phyloP scores from a whole-genome alignment of 345 rosid genomes.

The Orychophragmus violaceus region DNA sequence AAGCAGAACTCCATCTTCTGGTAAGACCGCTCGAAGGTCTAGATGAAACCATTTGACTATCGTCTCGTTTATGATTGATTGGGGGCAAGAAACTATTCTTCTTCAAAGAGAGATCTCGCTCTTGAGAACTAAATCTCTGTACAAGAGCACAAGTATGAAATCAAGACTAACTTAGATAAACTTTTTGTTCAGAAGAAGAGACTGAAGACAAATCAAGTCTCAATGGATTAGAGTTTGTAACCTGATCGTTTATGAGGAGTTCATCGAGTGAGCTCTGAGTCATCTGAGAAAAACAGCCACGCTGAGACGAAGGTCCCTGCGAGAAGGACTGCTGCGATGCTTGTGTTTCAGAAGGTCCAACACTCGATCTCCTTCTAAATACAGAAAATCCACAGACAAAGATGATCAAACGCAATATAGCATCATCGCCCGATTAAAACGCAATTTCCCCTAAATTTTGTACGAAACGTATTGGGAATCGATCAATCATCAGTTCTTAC shows the following conservation, averaged over 20 bases:
- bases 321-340: conserved; percentile 81
- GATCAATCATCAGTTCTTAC: not conserved
- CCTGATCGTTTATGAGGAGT: conserved; percentile 53
- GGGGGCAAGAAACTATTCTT: conserved; percentile 50
- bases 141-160: conserved; percentile 2
- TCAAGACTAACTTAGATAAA: not conserved
- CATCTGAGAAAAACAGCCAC: conserved; percentile 67
- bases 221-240: conserved; percentile 11
- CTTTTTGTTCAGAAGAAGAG: too few species aligned
- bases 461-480: too few species aligned
- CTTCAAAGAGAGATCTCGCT: conserved; percentile 49
- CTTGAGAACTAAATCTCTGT: conserved; percentile 76
- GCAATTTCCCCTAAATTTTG: not conserved
- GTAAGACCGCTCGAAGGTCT: conserved; percentile 45
- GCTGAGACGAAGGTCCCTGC: conserved; percentile 83
- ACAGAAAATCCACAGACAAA: not conserved
- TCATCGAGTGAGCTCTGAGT: conserved; percentile 75
- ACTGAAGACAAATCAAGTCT: not conserved
- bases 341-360: conserved; percentile 35
- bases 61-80: conserved; percentile 48
- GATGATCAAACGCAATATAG: not conserved
- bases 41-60: conserved; percentile 47
- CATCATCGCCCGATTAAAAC: too few species aligned
- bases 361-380: conserved; percentile 48
- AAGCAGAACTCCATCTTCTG: conserved; percentile 56